A percentile compares a stretch with the other conserved stretches of the same genome.
These are phyloP conservation scores for Naganishia cerealis DNA, from an alignment of 1,284 basidiomycete species.

Conservation along the genomic window DNA sequence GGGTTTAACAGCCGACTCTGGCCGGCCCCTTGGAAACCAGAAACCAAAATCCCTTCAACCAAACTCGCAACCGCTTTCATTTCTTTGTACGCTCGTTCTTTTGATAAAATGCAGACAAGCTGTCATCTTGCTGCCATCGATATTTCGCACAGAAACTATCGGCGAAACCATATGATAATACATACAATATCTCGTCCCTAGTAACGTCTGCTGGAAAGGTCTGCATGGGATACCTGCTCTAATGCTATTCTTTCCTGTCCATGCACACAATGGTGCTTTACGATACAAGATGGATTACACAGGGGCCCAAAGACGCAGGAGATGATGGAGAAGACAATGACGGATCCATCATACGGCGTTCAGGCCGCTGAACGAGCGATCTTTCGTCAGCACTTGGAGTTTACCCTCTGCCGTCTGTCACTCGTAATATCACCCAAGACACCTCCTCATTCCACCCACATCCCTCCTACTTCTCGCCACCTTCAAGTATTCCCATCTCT, in stretches of 20 bases:
- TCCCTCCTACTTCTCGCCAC: constrained; percentile 11
- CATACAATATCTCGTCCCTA: no score
- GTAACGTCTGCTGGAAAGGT: no score
- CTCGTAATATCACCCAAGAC: neutral
- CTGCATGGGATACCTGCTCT: neutral
- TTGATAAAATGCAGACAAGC: no score
- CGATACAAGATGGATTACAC: neutral
- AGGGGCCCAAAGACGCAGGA: neutral
- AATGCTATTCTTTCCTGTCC: neutral
- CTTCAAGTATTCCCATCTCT: constrained; percentile 71
- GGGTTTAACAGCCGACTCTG: no score
- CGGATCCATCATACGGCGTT: neutral
- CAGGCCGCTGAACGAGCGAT: neutral
- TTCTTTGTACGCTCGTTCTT: no score
- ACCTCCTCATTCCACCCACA: neutral
- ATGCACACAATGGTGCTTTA: neutral
- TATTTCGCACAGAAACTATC: no score
- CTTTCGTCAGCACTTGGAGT: neutral
- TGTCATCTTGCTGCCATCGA: no score
- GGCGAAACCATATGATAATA: no score
- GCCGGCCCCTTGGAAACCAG: no score
- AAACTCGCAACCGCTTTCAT: no score
- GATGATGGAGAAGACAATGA: neutral
- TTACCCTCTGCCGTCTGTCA: neutral
- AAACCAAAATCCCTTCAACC: no score